These are phyloP conservation scores for Botrytis tulipae DNA, from an alignment of 2,329 filamentous ascomycete genomes.

Conservation along the genomic window DNA sequence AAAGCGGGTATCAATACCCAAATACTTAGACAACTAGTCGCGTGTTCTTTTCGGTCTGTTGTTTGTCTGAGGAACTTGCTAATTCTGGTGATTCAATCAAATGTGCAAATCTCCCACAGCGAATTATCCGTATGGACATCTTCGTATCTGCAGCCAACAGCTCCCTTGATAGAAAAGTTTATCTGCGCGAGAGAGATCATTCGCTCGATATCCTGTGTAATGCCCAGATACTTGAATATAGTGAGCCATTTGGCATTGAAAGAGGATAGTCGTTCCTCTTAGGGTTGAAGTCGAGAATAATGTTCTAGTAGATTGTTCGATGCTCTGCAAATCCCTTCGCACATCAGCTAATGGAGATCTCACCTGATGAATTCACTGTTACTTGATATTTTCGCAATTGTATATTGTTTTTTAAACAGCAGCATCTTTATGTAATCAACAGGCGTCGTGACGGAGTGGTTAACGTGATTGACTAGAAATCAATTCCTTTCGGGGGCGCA, in stretches of 20 bases:
- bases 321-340: background rate
- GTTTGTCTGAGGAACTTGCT: background rate
- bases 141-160: background rate
- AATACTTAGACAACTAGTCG: background rate
- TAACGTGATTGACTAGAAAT: constrained; percentile 20
- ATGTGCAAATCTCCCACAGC: background rate
- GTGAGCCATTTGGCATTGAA: background rate
- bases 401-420: fast-evolving
- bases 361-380: background rate
- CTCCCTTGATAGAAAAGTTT: background rate
- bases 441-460: constrained; percentile 17
- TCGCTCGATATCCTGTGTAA: background rate
- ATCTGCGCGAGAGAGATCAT: background rate
- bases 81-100: background rate
- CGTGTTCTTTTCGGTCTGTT: background rate
- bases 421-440: fast-evolving
- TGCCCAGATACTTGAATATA: too few species aligned
- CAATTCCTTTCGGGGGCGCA: constrained; percentile 19
- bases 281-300: background rate
- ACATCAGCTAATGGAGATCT: background rate
- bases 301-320: background rate
- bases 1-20: background rate
- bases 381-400: fast-evolving
- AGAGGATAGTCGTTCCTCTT: too few species aligned
- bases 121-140: background rate